phyloP scores from a whole-genome alignment of 148 eudicot species.

The Chenopodium formosanum region DNA sequence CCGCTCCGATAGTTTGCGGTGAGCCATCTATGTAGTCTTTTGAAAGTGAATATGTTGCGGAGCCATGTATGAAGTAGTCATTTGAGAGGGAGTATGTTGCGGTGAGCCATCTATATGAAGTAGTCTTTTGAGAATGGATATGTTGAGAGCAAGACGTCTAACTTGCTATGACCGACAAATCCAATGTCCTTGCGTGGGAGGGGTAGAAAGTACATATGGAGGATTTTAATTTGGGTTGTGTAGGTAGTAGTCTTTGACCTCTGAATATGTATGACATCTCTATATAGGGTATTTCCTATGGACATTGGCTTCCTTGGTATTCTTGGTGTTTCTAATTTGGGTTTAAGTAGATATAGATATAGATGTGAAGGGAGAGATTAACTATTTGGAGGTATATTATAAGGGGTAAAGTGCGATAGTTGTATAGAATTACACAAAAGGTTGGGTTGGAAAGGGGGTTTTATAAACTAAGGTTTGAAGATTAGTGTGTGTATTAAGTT shows the following conservation, averaged over 20 bases:
- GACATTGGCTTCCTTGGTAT: conserved; percentile 7
- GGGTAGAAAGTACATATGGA: not conserved
- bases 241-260: conserved; percentile 14
- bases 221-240: conserved; percentile 3
- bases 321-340: conserved; percentile 4
- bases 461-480: conserved; percentile 19
- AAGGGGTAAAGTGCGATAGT: conserved; percentile 13
- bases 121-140: conserved; percentile 30
- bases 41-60: conserved; percentile 43
- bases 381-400: not conserved
- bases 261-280: conserved; percentile 1
- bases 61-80: conserved; percentile 11
- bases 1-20: conserved; percentile 45
- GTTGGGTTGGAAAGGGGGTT: conserved; percentile 7
- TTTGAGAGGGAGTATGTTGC: conserved; percentile 40
- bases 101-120: conserved; percentile 35
- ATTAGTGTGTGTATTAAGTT: conserved; percentile 7
- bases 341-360: conserved; percentile 4
- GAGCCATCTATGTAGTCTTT: conserved; percentile 31
- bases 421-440: conserved; percentile 23
- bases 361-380: conserved; percentile 4
- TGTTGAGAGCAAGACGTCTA: conserved; percentile 65
- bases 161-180: conserved; percentile 74
- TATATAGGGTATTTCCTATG: conserved; percentile 18
- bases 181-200: conserved; percentile 4